Conservation (phyloP, 768 basidiomycete genomes). For the Gloeostereum incarnatum region DNA sequence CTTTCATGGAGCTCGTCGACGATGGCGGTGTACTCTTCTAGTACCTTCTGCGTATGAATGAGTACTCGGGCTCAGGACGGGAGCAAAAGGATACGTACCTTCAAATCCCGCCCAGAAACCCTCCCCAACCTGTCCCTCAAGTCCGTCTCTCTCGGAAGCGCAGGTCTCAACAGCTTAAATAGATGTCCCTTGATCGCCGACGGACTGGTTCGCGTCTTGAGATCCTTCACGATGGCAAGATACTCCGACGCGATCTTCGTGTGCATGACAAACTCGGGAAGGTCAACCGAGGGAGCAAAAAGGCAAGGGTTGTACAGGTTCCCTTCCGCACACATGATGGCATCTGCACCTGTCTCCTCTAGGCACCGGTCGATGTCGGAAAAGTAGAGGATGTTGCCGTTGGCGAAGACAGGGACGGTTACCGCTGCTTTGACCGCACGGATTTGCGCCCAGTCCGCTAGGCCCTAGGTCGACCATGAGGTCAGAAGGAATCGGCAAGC, state of each 20-base stretch:
- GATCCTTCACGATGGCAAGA: slow-evolving; percentile 62
- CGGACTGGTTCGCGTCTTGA: slow-evolving; percentile 59
- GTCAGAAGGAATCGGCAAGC: slow-evolving; percentile 2
- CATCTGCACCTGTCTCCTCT: slow-evolving; percentile 79
- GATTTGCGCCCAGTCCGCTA: slow-evolving; percentile 89
- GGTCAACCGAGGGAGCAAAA: slow-evolving; percentile 28
- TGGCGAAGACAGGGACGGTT: slow-evolving; percentile 89
- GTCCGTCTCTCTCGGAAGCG: slow-evolving; percentile 55
- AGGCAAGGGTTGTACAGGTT: slow-evolving; percentile 89
- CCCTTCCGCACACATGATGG: slow-evolving; percentile 92
- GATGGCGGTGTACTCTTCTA: no score
- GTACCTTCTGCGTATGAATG: no score
- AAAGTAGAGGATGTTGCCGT: slow-evolving; percentile 88
- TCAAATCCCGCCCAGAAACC: no score
- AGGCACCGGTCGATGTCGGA: slow-evolving; percentile 79
- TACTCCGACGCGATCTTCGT: slow-evolving; percentile 78
- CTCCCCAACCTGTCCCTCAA: slow-evolving; percentile 65
- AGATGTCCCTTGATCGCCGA: slow-evolving; percentile 88
- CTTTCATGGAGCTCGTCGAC: no score
- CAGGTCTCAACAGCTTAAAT: slow-evolving; percentile 86
- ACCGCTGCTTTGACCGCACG: slow-evolving; percentile 86
- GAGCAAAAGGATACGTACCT: no score
- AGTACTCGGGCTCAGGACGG: no score
- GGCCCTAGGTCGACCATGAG: slow-evolving; percentile 37
- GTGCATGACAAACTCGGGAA: slow-evolving; percentile 29